Evolutionary conservation across 78 protist genomes (phyloP).

Genomic region (Bodo saltans): DNA sequence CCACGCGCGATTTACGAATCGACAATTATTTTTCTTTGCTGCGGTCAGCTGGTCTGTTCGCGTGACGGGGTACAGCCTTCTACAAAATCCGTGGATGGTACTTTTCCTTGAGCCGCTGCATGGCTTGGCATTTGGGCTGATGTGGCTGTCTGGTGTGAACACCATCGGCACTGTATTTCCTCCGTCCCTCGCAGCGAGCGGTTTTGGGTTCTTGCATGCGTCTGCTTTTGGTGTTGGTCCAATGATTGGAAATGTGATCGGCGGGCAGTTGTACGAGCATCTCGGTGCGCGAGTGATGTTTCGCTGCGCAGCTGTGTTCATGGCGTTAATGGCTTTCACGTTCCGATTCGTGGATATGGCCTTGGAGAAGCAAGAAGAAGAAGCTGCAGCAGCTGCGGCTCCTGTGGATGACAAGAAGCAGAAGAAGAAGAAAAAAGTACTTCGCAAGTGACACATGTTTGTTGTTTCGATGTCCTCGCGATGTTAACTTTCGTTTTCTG

Average conservation of each 20-base stretch:
- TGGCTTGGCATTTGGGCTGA: neutral
- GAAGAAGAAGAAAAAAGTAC: no score
- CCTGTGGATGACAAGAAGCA: no score
- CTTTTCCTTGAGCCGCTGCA: neutral
- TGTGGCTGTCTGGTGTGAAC: neutral
- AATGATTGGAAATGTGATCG: neutral
- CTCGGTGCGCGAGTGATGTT: neutral
- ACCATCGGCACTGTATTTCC: neutral
- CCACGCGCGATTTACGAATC: neutral
- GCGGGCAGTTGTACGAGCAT: neutral
- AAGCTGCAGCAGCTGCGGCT: no score
- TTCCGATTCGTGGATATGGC: no score
- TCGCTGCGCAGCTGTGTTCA: neutral
- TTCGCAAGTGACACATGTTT: no score
- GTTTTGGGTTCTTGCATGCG: neutral
- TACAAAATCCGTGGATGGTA: neutral
- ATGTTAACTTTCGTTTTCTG: no score
- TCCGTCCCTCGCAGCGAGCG: neutral
- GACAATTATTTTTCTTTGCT: neutral
- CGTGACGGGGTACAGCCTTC: neutral
- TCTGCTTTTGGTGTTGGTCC: neutral
- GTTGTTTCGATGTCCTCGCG: no score
- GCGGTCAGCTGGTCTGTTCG: neutral
- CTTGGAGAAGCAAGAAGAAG: no score
- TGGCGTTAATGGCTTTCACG: no score